phyloP scores from a whole-genome alignment of 352 stramenopile species.

The Saprolegnia parasitica region DNA sequence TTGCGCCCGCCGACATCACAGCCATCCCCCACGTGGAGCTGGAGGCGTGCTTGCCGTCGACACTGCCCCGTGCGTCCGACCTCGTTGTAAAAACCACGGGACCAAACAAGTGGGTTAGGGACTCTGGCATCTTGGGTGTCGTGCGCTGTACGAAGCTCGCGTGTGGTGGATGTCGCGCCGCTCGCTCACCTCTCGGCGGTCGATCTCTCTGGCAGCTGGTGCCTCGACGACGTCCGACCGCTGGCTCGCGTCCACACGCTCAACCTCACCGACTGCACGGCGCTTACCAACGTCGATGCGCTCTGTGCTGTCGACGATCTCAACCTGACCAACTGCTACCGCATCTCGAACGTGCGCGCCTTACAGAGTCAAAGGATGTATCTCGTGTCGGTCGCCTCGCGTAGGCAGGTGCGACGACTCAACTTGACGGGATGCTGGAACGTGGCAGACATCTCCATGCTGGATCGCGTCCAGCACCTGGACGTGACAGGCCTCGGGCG shows the following conservation, averaged over 20 bases:
- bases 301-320: background rate
- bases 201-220: conserved; percentile 24
- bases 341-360: background rate
- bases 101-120: too few relatives aligned
- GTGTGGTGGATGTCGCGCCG: background rate
- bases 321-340: conserved; percentile 20
- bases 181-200: conserved; percentile 1
- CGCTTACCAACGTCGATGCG: background rate
- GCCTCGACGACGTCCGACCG: conserved; percentile 1
- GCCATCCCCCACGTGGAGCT: conserved; percentile 6
- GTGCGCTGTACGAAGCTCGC: background rate
- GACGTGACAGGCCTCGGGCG: conserved; percentile 18
- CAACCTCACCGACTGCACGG: conserved; percentile 15
- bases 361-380: conserved; percentile 5
- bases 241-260: background rate
- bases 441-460: conserved; percentile 5
- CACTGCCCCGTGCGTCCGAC: background rate
- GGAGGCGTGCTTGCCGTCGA: background rate
- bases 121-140: background rate
- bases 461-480: conserved; percentile 4
- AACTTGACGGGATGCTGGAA: conserved; percentile 28
- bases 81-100: too few relatives aligned
- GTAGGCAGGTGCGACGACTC: conserved; percentile 3
- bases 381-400: background rate
- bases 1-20: background rate